These are phyloP conservation scores for Ganoderma sinense DNA, from an alignment of 1,284 basidiomycete species.

Conservation along the genomic window DNA sequence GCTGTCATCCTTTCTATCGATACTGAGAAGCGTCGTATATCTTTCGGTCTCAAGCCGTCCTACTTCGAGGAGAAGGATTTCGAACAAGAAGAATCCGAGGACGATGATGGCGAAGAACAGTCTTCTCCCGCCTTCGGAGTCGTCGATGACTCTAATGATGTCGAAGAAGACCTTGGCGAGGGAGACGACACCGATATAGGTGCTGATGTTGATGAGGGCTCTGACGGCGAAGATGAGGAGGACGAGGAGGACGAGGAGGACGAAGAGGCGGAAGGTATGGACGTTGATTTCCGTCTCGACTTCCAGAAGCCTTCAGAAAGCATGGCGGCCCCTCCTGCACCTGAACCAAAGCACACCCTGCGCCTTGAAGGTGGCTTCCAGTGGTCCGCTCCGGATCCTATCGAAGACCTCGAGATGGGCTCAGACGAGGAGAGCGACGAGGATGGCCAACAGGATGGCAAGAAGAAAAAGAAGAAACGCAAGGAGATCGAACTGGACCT, in stretches of 20 bases:
- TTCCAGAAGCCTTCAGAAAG: slow-evolving; percentile 21
- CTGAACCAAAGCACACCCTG: slow-evolving; percentile 46
- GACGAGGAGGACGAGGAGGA: slow-evolving; percentile 29
- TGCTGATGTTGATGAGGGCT: slow-evolving; percentile 32
- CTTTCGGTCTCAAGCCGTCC: slow-evolving; percentile 91
- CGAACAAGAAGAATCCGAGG: slow-evolving; percentile 41
- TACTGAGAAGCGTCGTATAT: slow-evolving; percentile 79
- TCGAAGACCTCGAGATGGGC: slow-evolving; percentile 43
- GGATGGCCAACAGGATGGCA: slow-evolving; percentile 52
- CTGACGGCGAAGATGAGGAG: slow-evolving; percentile 50
- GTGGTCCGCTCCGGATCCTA: slow-evolving; percentile 61
- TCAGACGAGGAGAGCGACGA: slow-evolving; percentile 58
- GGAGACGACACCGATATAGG: slow-evolving; percentile 35
- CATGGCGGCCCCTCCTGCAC: neutral
- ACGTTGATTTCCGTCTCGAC: slow-evolving; percentile 45
- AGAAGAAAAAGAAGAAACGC: slow-evolving; percentile 71
- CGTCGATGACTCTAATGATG: slow-evolving; percentile 42
- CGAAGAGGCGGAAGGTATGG: slow-evolving; percentile 26
- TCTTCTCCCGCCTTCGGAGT: slow-evolving; percentile 35
- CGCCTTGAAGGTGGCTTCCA: slow-evolving; percentile 70
- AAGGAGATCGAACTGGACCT: slow-evolving; percentile 83
- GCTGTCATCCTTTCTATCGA: slow-evolving; percentile 82
- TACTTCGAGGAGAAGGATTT: slow-evolving; percentile 76
- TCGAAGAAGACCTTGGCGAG: slow-evolving; percentile 33
- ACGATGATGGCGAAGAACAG: slow-evolving; percentile 42